Conservation (phyloP, 495 filamentous ascomycete species). For the Chaetomium cochliodes region DNA sequence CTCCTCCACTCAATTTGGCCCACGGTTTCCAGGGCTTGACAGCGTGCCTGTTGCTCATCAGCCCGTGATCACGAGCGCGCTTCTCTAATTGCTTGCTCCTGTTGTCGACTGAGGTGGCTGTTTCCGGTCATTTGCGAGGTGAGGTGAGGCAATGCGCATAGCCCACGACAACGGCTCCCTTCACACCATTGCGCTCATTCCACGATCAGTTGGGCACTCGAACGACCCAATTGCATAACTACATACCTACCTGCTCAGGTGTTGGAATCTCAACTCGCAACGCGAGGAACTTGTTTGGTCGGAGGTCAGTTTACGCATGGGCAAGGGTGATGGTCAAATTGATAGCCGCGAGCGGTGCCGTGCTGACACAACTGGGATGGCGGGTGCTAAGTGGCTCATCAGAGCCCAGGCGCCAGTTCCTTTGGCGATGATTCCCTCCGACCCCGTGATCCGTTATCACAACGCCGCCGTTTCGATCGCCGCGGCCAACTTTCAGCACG, state of each 20-base stretch:
- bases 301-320: slow-evolving; percentile 32
- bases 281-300: not conserved
- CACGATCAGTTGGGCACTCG: not conserved
- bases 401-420: not conserved
- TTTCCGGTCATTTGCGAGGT: slow-evolving; percentile 7
- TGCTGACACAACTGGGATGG: slow-evolving; percentile 35
- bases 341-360: slow-evolving; percentile 25
- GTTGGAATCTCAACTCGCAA: slow-evolving; percentile 4
- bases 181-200: not conserved
- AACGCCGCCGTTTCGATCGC: slow-evolving; percentile 29
- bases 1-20: slow-evolving; percentile 17
- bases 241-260: slow-evolving; percentile 1
- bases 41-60: slow-evolving; percentile 17
- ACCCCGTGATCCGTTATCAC: slow-evolving; percentile 37
- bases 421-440: slow-evolving; percentile 26
- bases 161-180: not conserved
- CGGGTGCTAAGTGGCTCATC: slow-evolving; percentile 28
- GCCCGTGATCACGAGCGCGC: slow-evolving; percentile 31
- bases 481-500: slow-evolving; percentile 24
- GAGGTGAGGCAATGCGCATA: slow-evolving; percentile 13
- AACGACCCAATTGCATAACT: slow-evolving; percentile 15
- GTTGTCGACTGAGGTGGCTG: slow-evolving; percentile 11
- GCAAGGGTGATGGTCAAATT: slow-evolving; percentile 33
- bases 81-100: slow-evolving; percentile 25
- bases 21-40: slow-evolving; percentile 16